Evolutionary conservation across 805 yeast species (phyloP).

Genomic region (Lachancea nothofagi): DNA sequence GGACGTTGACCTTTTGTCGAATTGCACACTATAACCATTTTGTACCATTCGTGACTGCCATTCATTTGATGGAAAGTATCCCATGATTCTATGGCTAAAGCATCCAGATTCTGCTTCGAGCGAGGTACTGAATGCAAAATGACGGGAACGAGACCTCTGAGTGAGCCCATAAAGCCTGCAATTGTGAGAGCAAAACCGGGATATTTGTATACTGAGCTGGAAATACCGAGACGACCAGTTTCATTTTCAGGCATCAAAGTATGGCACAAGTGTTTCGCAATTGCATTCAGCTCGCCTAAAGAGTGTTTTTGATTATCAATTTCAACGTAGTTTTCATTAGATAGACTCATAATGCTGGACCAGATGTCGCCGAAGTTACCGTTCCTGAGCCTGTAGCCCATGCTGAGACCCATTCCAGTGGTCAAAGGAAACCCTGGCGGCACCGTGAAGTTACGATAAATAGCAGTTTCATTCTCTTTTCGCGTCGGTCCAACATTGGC

Average conservation of each 20-base stretch:
- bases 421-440: constrained; percentile 67
- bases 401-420: constrained; percentile 61
- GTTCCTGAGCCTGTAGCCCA: constrained; percentile 60
- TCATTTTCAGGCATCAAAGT: constrained; percentile 12
- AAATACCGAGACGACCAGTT: constrained; percentile 27
- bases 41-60: constrained; percentile 29
- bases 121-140: constrained; percentile 35
- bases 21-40: constrained; percentile 32
- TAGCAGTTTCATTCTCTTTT: constrained; percentile 63
- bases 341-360: constrained; percentile 43
- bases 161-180: constrained; percentile 39
- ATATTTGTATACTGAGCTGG: constrained; percentile 25
- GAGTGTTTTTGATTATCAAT: constrained; percentile 19
- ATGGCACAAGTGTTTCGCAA: constrained; percentile 17
- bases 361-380: constrained; percentile 75
- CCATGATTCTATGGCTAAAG: constrained; percentile 32
- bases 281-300: constrained; percentile 22
- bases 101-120: constrained; percentile 24
- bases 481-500: constrained; percentile 61
- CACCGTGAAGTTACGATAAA: constrained; percentile 66
- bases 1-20: constrained; percentile 7
- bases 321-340: constrained; percentile 16
- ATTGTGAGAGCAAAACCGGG: constrained; percentile 38
- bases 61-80: constrained; percentile 19
- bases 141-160: constrained; percentile 35